Base-by-base conservation (phyloP, 768 basidiomycete species). In the Boletus barrowsii region DNA sequence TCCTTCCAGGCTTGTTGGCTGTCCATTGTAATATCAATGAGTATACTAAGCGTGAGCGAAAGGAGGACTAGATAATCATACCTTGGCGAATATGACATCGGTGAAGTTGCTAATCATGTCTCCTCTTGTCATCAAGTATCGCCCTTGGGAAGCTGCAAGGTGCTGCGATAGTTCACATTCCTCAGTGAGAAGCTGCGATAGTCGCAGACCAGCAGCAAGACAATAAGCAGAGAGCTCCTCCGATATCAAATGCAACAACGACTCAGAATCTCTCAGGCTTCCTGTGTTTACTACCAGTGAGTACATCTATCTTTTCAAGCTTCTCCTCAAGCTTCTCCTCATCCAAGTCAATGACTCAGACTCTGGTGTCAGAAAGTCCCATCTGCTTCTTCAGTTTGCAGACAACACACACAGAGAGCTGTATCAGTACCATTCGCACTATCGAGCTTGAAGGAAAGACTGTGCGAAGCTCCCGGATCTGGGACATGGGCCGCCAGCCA, bases 241-340 rank as follows among this genome's bases (percentile, higher is more conserved):
- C 48, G 80, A 81, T n/a, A 90, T 77, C 30, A 83, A 66, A 39
- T 74, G 75, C 32, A 86, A 83, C 15, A 90, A 75, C 0, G 76
- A 79, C 54, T 88, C 85, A 14, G 80, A 74, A 26, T 87, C 87
- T 20, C 82, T 75, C n/a, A 76, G 73, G 45, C 42, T 53, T 6
- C 49, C 36, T 2, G 59, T 30, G 18, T 71, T 67, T n/a, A n/a
- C n/a, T 70, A 90, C 90, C 70, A 88, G 87, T 78, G 91, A 93
- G 73, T 94, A 93, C 83, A 91, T 93, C 78, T 93, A 88, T 68
- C 90, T 94, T 71, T 93, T 94, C 82, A 93, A 93, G 78, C 89
- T 94, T 56, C 87, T 94, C 69, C 88, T 94, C 76, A 94, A 24
- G 22, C 93, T 94, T 56, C 87, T 94, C 69, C 88, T 94, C 76